A percentile compares a stretch with the other conserved stretches of the same genome.
phyloP scores from a whole-genome alignment of 208 protist genomes.

The Leishmania tropica region DNA sequence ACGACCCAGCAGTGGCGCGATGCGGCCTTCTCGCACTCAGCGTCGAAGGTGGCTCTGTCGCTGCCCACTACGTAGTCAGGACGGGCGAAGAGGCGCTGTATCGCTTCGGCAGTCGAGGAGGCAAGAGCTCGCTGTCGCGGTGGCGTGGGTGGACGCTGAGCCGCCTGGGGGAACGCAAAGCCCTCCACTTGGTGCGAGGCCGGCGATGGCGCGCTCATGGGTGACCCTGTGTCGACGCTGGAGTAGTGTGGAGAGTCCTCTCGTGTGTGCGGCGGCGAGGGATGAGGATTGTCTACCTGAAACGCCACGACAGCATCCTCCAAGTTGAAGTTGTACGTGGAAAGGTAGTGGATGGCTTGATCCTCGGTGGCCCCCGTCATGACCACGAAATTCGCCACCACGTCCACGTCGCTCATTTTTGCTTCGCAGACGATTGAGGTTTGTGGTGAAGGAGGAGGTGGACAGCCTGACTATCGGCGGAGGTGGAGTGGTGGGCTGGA shows the following conservation, averaged over 20 bases:
- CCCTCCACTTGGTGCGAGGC: constrained; percentile 17
- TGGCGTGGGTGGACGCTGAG: constrained; percentile 23
- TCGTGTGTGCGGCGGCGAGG: neutral
- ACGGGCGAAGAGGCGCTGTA: constrained; percentile 41
- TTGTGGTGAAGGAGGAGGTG: neutral
- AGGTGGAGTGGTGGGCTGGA: neutral
- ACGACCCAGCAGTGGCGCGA: constrained; percentile 67
- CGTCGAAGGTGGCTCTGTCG: constrained; percentile 28
- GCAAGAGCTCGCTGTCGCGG: constrained; percentile 22
- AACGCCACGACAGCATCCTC: constrained; percentile 43
- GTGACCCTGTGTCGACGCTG: constrained; percentile 31
- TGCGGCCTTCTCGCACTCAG: constrained; percentile 47
- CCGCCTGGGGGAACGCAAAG: constrained; percentile 10
- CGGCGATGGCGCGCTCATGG: constrained; percentile 28
- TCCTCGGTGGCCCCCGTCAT: constrained; percentile 61
- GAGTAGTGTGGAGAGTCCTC: constrained; percentile 15
- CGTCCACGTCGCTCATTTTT: constrained; percentile 53
- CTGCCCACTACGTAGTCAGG: constrained; percentile 55
- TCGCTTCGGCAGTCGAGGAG: constrained; percentile 13
- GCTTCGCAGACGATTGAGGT: neutral
- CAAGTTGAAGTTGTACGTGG: constrained; percentile 63
- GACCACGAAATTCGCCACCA: constrained; percentile 71
- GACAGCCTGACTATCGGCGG: no score
- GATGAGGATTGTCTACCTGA: constrained; percentile 15
- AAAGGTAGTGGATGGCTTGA: constrained; percentile 63